Evolutionary conservation across 306 rosid species (phyloP).

Genomic region (Lithocarpus polystachyus): DNA sequence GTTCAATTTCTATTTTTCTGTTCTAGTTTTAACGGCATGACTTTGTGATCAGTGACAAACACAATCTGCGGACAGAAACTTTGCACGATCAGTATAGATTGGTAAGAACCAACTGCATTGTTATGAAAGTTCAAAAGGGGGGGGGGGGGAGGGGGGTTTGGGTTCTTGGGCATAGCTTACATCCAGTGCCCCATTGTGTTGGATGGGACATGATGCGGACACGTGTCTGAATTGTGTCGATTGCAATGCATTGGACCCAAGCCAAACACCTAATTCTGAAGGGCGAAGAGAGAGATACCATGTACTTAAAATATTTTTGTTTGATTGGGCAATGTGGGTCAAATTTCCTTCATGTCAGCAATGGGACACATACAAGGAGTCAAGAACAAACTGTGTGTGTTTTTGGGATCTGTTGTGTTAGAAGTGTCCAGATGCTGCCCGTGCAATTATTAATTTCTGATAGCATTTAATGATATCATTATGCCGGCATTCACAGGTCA

Average conservation of each 20-base stretch:
- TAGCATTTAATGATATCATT: neutral
- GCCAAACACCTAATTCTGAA: too few species aligned
- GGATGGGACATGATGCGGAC: too few species aligned
- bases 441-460: slow-evolving; percentile 2
- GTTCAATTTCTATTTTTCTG: neutral
- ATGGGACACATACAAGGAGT: neutral
- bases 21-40: slow-evolving; percentile 18
- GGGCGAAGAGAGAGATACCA: too few species aligned
- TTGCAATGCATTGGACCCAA: too few species aligned
- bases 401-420: neutral
- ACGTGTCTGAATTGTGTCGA: too few species aligned
- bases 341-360: neutral
- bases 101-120: slow-evolving; percentile 46
- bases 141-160: too few species aligned
- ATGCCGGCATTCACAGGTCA: slow-evolving; percentile 57
- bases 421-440: slow-evolving; percentile 7
- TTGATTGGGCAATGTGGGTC: neutral
- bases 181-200: too few species aligned
- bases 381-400: neutral
- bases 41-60: slow-evolving; percentile 63
- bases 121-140: neutral
- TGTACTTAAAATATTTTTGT: neutral
- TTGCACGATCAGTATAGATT: slow-evolving; percentile 81
- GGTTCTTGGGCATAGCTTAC: too few species aligned
- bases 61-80: slow-evolving; percentile 75